Evolutionary conservation across 1,284 basidiomycete genomes (phyloP).

Genomic region (Peniophora sp.): DNA sequence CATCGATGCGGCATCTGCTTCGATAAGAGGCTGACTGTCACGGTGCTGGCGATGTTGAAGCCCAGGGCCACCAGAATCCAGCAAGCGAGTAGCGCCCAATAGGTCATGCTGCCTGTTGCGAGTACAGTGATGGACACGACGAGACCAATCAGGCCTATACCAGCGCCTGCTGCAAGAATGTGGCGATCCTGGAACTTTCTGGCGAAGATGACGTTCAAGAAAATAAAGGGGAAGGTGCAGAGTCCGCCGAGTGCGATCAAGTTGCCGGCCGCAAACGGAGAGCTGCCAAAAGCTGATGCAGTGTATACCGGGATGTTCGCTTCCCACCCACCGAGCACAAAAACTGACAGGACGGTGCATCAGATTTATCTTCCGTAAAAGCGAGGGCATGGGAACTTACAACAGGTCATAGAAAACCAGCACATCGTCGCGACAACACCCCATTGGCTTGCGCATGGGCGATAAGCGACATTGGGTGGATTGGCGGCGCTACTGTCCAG

Average conservation of each 20-base stretch:
- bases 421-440: constrained; percentile 61
- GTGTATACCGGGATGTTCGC: constrained; percentile 64
- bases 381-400: too few species aligned
- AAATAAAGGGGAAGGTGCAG: constrained; percentile 57
- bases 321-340: constrained; percentile 67
- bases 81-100: constrained; percentile 47
- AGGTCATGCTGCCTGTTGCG: constrained; percentile 30
- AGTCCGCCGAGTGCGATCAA: constrained; percentile 63
- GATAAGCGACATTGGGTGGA: background rate
- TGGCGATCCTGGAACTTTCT: constrained; percentile 53
- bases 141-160: constrained; percentile 44
- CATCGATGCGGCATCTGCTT: constrained; percentile 59
- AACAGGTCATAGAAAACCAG: constrained; percentile 67
- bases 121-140: constrained; percentile 43
- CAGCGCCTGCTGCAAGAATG: constrained; percentile 46
- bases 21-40: constrained; percentile 55
- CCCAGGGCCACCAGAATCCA: constrained; percentile 68
- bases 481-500: background rate
- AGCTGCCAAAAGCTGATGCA: constrained; percentile 42
- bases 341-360: constrained; percentile 31
- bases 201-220: constrained; percentile 50
- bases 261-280: constrained; percentile 59
- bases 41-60: constrained; percentile 62
- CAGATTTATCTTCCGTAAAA: too few species aligned
- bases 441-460: constrained; percentile 18